Percentiles rank a stretch among this genome's conserved stretches.
These are phyloP conservation scores for Lentithecium fluviatile DNA, from an alignment of 495 filamentous ascomycete genomes.

Conservation along the genomic window DNA sequence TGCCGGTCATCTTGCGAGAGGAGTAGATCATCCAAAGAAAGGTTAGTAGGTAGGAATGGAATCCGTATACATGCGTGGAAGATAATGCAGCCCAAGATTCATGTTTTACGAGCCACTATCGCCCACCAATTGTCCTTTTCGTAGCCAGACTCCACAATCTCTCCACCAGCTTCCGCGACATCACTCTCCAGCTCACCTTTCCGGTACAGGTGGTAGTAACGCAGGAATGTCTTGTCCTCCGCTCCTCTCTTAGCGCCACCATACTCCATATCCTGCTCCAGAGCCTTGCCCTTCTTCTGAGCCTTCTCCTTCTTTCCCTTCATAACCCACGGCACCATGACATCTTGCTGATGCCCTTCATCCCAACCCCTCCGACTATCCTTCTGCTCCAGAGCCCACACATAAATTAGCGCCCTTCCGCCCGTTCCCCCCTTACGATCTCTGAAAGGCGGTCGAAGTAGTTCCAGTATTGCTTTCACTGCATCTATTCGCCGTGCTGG, in stretches of 20 bases:
- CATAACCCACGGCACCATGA: slow-evolving; percentile 95
- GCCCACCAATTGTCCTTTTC: slow-evolving; percentile 99
- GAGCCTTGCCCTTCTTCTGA: slow-evolving; percentile 43
- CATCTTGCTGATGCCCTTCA: slow-evolving; percentile 80
- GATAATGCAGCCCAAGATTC: neutral
- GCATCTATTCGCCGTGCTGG: slow-evolving; percentile 69
- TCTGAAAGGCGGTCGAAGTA: slow-evolving; percentile 50
- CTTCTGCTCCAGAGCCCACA: slow-evolving; percentile 97
- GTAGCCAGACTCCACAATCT: slow-evolving; percentile 78
- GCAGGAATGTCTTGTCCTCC: slow-evolving; percentile 64
- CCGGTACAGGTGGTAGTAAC: slow-evolving; percentile 93
- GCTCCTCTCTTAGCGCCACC: neutral
- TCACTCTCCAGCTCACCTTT: slow-evolving; percentile 84
- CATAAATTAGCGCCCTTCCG: slow-evolving; percentile 69
- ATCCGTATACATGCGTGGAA: neutral
- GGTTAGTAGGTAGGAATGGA: too few species aligned
- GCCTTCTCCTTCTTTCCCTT: slow-evolving; percentile 38
- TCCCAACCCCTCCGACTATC: slow-evolving; percentile 88
- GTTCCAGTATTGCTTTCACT: slow-evolving; percentile 67
- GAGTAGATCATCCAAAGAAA: neutral
- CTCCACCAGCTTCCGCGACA: slow-evolving; percentile 70
- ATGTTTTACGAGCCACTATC: slow-evolving; percentile 41
- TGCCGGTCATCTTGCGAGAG: slow-evolving; percentile 39
- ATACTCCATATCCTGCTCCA: neutral
- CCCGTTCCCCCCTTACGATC: slow-evolving; percentile 30